Conservation (phyloP, 305 asterid species). For the Ruellia speciosa region DNA sequence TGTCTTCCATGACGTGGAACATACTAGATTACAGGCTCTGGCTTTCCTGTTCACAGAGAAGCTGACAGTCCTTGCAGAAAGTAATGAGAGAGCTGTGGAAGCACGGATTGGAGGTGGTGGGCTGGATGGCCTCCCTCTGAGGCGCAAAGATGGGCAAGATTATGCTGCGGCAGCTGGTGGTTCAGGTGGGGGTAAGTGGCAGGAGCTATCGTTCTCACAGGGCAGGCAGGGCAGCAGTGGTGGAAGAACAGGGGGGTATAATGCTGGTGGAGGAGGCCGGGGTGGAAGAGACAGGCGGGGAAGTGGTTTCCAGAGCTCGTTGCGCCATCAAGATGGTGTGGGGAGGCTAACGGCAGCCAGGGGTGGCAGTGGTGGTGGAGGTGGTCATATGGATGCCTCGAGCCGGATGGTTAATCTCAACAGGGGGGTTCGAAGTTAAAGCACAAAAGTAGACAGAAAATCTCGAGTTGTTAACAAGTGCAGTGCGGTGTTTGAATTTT, state of each 20-base stretch:
- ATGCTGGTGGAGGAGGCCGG: no score
- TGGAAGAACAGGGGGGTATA: slow-evolving; percentile 30
- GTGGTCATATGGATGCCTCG: no score
- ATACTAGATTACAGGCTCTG: slow-evolving; percentile 67
- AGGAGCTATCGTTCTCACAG: slow-evolving; percentile 61
- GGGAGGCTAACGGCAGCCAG: no score
- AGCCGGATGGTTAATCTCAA: no score
- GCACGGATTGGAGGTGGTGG: slow-evolving; percentile 78
- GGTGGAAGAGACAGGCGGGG: no score
- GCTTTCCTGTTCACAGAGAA: slow-evolving; percentile 80
- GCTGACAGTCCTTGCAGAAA: slow-evolving; percentile 67
- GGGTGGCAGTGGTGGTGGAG: no score
- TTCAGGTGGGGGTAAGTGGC: slow-evolving; percentile 66
- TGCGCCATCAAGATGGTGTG: no score
- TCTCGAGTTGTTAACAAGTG: no score
- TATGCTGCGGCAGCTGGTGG: slow-evolving; percentile 53
- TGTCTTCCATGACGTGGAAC: slow-evolving; percentile 73
- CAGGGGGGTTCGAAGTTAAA: no score
- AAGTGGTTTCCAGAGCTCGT: no score
- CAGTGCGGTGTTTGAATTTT: no score
- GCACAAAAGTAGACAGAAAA: no score
- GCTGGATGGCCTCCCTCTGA: slow-evolving; percentile 64
- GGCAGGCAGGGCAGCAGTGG: slow-evolving; percentile 75
- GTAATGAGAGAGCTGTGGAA: slow-evolving; percentile 76
- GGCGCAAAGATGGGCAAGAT: slow-evolving; percentile 90